A percentile compares a stretch with the other conserved stretches of the same genome.
Evolutionary conservation across 2,329 filamentous ascomycete species (phyloP).

Genomic region (Parascedosporium putredinis): DNA sequence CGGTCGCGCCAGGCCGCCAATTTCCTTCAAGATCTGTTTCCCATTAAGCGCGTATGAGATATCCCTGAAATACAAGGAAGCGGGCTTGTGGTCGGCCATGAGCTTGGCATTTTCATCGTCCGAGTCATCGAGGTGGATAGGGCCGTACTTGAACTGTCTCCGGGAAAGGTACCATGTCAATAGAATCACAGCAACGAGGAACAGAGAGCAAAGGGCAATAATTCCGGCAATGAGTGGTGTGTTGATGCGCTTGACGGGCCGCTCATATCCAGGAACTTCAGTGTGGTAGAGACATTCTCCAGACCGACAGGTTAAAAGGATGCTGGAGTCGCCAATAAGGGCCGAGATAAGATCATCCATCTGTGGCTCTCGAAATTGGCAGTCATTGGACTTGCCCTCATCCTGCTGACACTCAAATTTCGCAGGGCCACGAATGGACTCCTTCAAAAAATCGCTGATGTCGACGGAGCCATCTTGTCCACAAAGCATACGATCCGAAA

Average conservation of each 20-base stretch:
- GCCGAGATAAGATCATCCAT: conserved; percentile 85
- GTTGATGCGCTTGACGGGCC: conserved; percentile 89
- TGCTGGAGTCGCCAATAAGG: conserved; percentile 87
- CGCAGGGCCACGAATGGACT: conserved; percentile 79
- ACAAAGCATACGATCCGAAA: conserved; percentile 86
- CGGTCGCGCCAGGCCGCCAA: conserved; percentile 80
- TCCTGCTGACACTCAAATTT: conserved; percentile 65
- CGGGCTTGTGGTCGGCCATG: conserved; percentile 84
- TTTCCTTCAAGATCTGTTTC: conserved; percentile 69
- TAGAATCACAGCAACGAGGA: conserved; percentile 79
- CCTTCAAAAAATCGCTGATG: conserved; percentile 74
- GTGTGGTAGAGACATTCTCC: conserved; percentile 92
- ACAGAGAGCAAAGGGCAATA: conserved; percentile 76
- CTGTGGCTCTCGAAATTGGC: conserved; percentile 78
- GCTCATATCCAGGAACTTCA: conserved; percentile 81
- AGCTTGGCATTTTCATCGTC: conserved; percentile 81
- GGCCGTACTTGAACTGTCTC: conserved; percentile 57
- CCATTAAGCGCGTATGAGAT: conserved; percentile 81
- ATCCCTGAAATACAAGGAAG: conserved; percentile 77
- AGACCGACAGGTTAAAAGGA: conserved; percentile 68
- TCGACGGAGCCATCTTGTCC: conserved; percentile 87
- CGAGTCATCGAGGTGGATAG: conserved; percentile 77
- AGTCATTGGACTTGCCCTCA: conserved; percentile 53
- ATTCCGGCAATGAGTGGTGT: conserved; percentile 91
- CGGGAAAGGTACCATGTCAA: conserved; percentile 80